Evolutionary conservation across 257 asterid species (phyloP), one percentile per base, ranked within the genome.

Genomic region (Plectranthus barbatus): DNA sequence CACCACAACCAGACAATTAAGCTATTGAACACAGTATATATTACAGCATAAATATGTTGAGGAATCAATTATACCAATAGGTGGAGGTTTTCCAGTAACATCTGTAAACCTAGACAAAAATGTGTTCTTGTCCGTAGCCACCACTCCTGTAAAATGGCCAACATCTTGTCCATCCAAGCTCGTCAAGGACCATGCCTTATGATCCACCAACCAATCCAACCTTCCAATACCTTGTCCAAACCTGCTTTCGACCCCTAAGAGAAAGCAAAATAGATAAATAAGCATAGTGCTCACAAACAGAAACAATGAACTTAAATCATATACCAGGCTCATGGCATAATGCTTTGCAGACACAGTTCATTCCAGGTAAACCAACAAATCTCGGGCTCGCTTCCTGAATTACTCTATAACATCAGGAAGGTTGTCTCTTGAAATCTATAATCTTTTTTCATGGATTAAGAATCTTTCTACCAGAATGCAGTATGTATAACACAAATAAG

Each of bases 301-400:
- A 70, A 73, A 47, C 56, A 21, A 33, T 0, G 21, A 13, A 53
- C 46, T 20, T 36, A 53, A 48, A 31, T 29, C 24, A 46, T 81
- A 60, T 74, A 91, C 97, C 97, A 39, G 94, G 80, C 77, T 91
- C 95, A 24, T 44, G 57, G 65, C 86, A 85, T 74, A 88, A 81
- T 31, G 95, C 85, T 77, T 56, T 81, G 82, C 96, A 87, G 66
- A 87, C 74, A 34, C 94, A 84, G 80, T 86, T 91, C 98, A 91
- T 91, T 70, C 96, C 96, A 20, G 98, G 95, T 41, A 87, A 68
- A 46, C 96, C 98, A 34, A 88, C 91, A 75, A 82, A 88, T 76
- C 79, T 91, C 81, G 76, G 76, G 66, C 51, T 71, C 76, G 65
- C 89, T 67, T 85, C 94, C 98, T 91, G 78, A 46, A 77, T 57